Conservation (phyloP, 1,139 yeast species). For the Hyphopichia wangnamkhiaoensis region DNA sequence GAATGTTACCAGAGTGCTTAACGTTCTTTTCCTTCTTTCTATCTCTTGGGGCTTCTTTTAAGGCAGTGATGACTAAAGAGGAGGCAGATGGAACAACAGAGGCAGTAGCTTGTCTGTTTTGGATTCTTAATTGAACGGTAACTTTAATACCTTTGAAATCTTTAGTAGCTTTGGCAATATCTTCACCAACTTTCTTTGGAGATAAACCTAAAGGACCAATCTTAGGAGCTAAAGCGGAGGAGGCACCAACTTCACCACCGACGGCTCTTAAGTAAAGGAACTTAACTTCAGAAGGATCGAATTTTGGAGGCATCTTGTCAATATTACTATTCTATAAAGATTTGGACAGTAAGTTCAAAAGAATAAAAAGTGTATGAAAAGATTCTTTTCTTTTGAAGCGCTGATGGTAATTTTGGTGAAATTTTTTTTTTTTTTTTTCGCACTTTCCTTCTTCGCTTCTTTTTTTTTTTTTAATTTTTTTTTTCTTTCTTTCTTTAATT, state of each 20-base stretch:
- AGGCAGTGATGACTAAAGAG: conserved; percentile 97
- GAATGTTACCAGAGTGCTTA: conserved; percentile 99
- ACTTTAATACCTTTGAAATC: conserved; percentile 99
- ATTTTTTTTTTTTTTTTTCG: conserved; percentile 3
- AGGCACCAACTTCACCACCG: conserved; percentile 99
- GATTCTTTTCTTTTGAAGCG: background rate
- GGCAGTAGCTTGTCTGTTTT: conserved; percentile 99
- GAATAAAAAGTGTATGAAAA: conserved; percentile 1
- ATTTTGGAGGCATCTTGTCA: conserved; percentile 84
- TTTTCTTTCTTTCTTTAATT: background rate
- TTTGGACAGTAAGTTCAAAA: background rate
- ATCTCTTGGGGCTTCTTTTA: conserved; percentile 99
- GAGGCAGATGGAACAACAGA: conserved; percentile 99
- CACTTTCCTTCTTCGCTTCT: background rate
- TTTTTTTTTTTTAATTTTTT: no score
- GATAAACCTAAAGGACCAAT: conserved; percentile 99
- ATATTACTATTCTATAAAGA: conserved; percentile 2
- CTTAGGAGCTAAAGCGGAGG: conserved; percentile 99
- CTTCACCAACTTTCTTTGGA: conserved; percentile 99
- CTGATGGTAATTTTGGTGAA: conserved; percentile 3
- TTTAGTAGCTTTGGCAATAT: conserved; percentile 99
- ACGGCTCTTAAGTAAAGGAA: conserved; percentile 99
- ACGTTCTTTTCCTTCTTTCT: conserved; percentile 99
- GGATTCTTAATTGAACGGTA: conserved; percentile 97
- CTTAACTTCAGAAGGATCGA: conserved; percentile 98